Base-by-base conservation (phyloP, 2,329 filamentous ascomycete genomes). In the Cyanodermella asteris region DNA sequence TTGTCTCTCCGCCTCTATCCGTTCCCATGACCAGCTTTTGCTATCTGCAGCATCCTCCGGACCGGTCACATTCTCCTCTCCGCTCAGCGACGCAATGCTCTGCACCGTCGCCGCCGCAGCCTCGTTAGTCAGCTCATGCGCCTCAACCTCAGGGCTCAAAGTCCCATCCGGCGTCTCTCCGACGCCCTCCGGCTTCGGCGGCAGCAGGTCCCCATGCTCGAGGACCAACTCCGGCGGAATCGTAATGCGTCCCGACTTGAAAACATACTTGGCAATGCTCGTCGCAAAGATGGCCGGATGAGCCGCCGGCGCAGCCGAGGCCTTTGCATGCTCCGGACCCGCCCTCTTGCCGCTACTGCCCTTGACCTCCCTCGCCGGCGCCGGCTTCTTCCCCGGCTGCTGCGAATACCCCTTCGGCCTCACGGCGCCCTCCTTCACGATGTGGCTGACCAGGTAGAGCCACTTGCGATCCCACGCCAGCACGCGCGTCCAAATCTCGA, bases 401-500 rank as follows among this genome's bases (percentile, higher is more conserved):
- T 46, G 26, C 5, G 43, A 39, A 30, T 42, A 71, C 7, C 48
- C 46, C 2, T 53, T 53, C 1, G 68, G 67, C 35, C 47, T 50
- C 6, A 64, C 65, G 19, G 59, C 53, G 25, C 64, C 67, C 39
- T 56, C 58, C 44, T 64, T 63, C 5, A 82, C 60, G 36, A 76
- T 82, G 42, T 76, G 72, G 13, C 68, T 76, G 17, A 78, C 53
- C 19, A 81, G 59, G 44, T 77, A 81, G 30, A 81, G 40, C 76
- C 76, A 84, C 50, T 84, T 84, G 37, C 68, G 59, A 47, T 84
- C 76, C 76, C 76, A 84, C 31, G 56, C 51, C 12, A 81, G 55
- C 9, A 84, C 44, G 20, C 70, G 60, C 16, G 59, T 69, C 62
- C 73, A 76, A 48, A 81, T 65, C 53, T 82, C 73, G 46, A 73